These are phyloP conservation scores for Cladosporium sp. DNA, from an alignment of 2,329 filamentous ascomycete species.

Conservation along the genomic window DNA sequence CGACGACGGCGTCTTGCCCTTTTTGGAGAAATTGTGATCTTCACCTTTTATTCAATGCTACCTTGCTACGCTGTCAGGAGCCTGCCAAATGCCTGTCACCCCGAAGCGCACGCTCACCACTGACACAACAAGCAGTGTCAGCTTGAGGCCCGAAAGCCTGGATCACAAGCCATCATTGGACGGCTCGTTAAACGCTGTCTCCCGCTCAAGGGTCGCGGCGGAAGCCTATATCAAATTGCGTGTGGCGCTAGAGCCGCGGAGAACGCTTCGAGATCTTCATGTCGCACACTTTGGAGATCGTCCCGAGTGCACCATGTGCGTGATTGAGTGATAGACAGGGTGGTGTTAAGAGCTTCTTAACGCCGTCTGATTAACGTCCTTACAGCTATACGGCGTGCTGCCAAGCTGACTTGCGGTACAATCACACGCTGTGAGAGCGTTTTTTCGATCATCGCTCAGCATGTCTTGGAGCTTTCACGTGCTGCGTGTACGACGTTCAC, in stretches of 20 bases:
- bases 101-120: neutral
- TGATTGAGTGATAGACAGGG: neutral
- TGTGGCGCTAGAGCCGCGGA: neutral
- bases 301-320: neutral
- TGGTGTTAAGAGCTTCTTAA: neutral
- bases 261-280: neutral
- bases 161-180: neutral
- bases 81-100: neutral
- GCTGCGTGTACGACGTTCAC: neutral
- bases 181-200: neutral
- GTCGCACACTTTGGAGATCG: neutral
- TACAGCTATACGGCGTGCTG: neutral
- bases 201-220: neutral
- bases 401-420: neutral
- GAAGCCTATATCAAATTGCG: neutral
- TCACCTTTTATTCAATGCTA: neutral
- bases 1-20: neutral
- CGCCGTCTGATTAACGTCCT: neutral
- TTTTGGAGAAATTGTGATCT: neutral
- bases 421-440: neutral
- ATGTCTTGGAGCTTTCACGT: neutral
- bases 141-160: neutral
- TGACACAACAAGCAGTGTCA: neutral
- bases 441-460: neutral
- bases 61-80: neutral